A percentile compares a stretch with the other conserved stretches of the same genome.
These are phyloP conservation scores for Gastrolobium bilobum DNA, from an alignment of 306 rosid species.

Conservation along the genomic window DNA sequence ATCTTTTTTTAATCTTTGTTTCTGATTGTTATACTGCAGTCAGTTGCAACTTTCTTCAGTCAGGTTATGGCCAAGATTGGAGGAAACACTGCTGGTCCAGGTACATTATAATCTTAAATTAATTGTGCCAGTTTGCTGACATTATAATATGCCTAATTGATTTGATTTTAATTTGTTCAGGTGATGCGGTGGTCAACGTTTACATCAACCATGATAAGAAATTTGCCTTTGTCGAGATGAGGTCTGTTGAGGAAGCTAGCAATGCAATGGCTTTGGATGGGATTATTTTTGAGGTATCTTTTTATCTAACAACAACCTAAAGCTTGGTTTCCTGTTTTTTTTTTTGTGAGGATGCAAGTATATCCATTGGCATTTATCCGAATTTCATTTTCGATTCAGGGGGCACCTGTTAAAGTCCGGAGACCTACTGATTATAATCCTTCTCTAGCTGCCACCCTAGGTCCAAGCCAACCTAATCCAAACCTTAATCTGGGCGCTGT, in stretches of 20 bases:
- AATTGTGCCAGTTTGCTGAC: neutral
- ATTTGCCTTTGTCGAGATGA: slow-evolving; percentile 98
- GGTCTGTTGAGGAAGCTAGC: slow-evolving; percentile 99
- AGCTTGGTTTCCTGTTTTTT: slow-evolving; percentile 9
- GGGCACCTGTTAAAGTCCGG: slow-evolving; percentile 99
- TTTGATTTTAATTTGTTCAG: slow-evolving; percentile 53
- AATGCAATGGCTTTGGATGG: slow-evolving; percentile 99
- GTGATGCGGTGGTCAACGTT: slow-evolving; percentile 98
- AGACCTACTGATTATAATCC: slow-evolving; percentile 99
- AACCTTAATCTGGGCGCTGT: slow-evolving; percentile 90
- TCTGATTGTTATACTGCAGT: slow-evolving; percentile 66
- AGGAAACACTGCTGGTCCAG: slow-evolving; percentile 99
- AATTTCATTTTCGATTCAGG: slow-evolving; percentile 59
- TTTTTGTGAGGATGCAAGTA: neutral
- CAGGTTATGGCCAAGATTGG: slow-evolving; percentile 97
- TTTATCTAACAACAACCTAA: neutral
- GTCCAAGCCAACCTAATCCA: slow-evolving; percentile 98
- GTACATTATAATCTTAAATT: slow-evolving; percentile 48
- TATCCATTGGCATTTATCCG: neutral
- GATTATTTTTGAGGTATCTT: slow-evolving; percentile 89
- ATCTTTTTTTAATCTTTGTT: slow-evolving; percentile 7
- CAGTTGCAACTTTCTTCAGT: slow-evolving; percentile 97
- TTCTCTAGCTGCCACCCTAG: slow-evolving; percentile 96
- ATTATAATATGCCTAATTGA: neutral
- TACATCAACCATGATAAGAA: slow-evolving; percentile 99